Conservation (phyloP, 2,329 filamentous ascomycete species). For the Fusarium ramigenum region DNA sequence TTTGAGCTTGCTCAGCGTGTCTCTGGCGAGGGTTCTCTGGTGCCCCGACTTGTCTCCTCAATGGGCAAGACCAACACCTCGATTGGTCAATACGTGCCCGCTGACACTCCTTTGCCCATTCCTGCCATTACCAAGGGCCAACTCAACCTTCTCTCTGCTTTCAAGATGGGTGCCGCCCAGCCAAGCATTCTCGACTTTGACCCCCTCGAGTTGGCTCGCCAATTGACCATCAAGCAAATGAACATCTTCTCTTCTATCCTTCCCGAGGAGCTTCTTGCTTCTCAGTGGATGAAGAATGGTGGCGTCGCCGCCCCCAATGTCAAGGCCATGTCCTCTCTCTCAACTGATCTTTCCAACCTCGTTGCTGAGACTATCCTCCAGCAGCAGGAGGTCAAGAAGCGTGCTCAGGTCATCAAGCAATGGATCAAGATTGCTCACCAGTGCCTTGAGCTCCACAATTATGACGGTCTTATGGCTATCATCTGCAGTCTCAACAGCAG, state of each 20-base stretch:
- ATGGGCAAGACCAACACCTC: constrained; percentile 89
- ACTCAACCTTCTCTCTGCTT: constrained; percentile 74
- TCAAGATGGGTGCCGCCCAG: constrained; percentile 74
- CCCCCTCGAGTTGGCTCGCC: constrained; percentile 87
- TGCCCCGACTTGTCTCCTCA: constrained; percentile 83
- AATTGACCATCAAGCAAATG: constrained; percentile 93
- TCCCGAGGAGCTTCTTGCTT: constrained; percentile 88
- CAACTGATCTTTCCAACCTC: constrained; percentile 90
- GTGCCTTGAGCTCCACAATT: constrained; percentile 91
- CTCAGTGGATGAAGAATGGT: constrained; percentile 92
- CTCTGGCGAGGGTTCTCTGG: constrained; percentile 75
- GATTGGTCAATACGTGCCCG: constrained; percentile 73
- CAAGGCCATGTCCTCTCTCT: constrained; percentile 90
- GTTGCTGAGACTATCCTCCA: constrained; percentile 93
- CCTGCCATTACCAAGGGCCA: constrained; percentile 81
- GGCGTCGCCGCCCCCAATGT: constrained; percentile 86
- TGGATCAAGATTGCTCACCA: constrained; percentile 96
- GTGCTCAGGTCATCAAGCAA: constrained; percentile 90
- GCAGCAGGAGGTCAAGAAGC: constrained; percentile 90
- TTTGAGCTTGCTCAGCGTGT: constrained; percentile 83
- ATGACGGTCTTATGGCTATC: constrained; percentile 96
- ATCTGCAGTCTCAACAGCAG: constrained; percentile 94
- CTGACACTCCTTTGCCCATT: constrained; percentile 76
- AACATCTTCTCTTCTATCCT: constrained; percentile 90
- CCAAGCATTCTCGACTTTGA: constrained; percentile 91